These are phyloP conservation scores for Coleophoma cylindrospora DNA, from an alignment of 2,329 filamentous ascomycete genomes.

Conservation along the genomic window DNA sequence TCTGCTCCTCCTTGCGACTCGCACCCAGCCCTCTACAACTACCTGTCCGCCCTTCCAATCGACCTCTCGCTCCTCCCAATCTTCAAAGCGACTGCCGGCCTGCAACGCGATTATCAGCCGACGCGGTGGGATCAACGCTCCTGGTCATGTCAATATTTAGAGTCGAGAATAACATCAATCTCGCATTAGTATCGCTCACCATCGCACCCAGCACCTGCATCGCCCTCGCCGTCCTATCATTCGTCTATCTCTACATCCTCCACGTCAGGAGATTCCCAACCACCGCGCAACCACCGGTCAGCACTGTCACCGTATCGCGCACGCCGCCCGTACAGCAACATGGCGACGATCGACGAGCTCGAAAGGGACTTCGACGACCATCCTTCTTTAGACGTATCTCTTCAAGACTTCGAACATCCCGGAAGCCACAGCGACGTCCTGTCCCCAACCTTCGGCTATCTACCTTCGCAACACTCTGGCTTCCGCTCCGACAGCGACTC, in stretches of 20 bases:
- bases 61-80: too few relatives aligned
- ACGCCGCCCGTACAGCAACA: slow-evolving; percentile 8
- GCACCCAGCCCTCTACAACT: too few relatives aligned
- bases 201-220: slow-evolving; percentile 24
- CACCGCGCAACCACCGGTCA: slow-evolving; percentile 9
- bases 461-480: slow-evolving; percentile 55
- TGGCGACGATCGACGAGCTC: slow-evolving; percentile 36
- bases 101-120: background rate
- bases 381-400: slow-evolving; percentile 53
- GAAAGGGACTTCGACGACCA: slow-evolving; percentile 50
- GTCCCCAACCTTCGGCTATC: slow-evolving; percentile 32
- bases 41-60: too few relatives aligned
- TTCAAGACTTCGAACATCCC: slow-evolving; percentile 54
- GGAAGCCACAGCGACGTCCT: slow-evolving; percentile 30
- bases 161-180: slow-evolving; percentile 25
- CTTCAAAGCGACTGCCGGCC: too few relatives aligned
- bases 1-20: too few relatives aligned
- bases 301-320: background rate
- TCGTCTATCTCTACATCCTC: slow-evolving; percentile 23
- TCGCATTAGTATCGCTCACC: slow-evolving; percentile 23
- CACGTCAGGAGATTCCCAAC: slow-evolving; percentile 15
- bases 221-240: slow-evolving; percentile 17
- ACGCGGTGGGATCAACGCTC: background rate
- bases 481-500: slow-evolving; percentile 47
- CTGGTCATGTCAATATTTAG: slow-evolving; percentile 24